phyloP scores from a whole-genome alignment of 1,139 yeast species.

The Magnusiomyces ingens region DNA sequence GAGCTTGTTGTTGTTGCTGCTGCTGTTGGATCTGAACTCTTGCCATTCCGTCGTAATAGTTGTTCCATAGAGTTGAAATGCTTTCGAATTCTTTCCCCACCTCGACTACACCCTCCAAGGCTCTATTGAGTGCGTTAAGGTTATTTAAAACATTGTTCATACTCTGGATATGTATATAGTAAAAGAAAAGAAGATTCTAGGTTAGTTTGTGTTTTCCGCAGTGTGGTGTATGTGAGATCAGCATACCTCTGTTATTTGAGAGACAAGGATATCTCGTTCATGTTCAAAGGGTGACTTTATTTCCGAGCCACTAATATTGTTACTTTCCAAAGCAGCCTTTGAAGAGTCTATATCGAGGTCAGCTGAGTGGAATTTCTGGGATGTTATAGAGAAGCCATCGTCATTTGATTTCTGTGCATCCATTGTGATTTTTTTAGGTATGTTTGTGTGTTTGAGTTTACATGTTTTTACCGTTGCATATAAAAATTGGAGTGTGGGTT shows the following conservation, averaged over 20 bases:
- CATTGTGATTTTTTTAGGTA: too few species aligned
- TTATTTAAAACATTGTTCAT: constrained; percentile 48
- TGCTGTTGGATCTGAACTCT: constrained; percentile 11
- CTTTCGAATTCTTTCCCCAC: constrained; percentile 51
- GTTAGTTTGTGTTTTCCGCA: background rate
- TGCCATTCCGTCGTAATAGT: constrained; percentile 39
- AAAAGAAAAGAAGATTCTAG: background rate
- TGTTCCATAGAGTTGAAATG: constrained; percentile 45
- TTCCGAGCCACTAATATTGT: background rate
- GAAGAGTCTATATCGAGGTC: too few species aligned
- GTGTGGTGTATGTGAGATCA: background rate
- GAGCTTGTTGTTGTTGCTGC: constrained; percentile 6
- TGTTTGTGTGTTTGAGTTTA: too few species aligned
- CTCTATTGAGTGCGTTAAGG: constrained; percentile 44
- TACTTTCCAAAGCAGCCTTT: too few species aligned
- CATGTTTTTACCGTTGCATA: too few species aligned
- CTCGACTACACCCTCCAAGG: constrained; percentile 45
- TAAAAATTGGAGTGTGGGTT: too few species aligned
- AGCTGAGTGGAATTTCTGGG: too few species aligned
- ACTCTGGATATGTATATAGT: constrained; percentile 23
- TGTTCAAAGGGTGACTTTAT: constrained; percentile 35
- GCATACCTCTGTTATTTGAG: constrained; percentile 35
- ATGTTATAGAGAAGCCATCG: too few species aligned
- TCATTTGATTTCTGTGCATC: too few species aligned
- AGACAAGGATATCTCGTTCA: constrained; percentile 39